phyloP scores from a whole-genome alignment of 345 rosid species.

The Eucalyptus urophylla region DNA sequence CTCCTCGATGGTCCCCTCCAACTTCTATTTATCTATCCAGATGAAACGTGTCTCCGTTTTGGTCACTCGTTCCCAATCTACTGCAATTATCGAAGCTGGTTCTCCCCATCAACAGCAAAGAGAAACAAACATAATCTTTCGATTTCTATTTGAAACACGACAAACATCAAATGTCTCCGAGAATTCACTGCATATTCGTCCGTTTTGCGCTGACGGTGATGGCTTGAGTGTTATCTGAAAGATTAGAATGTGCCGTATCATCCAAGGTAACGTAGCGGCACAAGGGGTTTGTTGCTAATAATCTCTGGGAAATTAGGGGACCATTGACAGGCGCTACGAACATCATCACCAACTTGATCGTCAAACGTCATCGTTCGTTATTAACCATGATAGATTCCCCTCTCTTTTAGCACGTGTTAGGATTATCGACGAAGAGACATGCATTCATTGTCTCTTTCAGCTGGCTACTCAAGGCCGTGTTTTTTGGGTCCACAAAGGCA shows the following conservation, averaged over 20 bases:
- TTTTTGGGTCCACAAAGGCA: background rate
- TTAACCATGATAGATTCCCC: background rate
- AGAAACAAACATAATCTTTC: background rate
- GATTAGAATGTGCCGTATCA: background rate
- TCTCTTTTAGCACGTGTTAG: background rate
- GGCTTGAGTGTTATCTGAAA: background rate
- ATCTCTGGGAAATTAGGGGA: background rate
- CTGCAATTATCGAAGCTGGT: background rate
- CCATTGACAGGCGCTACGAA: background rate
- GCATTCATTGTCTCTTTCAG: background rate
- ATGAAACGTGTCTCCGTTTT: background rate
- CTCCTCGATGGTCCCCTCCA: background rate
- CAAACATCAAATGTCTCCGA: background rate
- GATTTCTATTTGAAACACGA: background rate
- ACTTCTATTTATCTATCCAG: background rate
- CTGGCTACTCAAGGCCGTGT: background rate
- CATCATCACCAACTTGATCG: background rate
- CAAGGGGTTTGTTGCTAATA: background rate
- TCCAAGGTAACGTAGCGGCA: background rate
- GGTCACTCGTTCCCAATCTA: background rate
- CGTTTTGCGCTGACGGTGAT: background rate
- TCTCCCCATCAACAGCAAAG: background rate
- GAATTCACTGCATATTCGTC: background rate
- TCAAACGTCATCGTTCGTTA: background rate
- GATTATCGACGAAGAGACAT: background rate